Evolutionary conservation across 2,329 filamentous ascomycete species (phyloP).

Genomic region (Hypomyces rosellus): DNA sequence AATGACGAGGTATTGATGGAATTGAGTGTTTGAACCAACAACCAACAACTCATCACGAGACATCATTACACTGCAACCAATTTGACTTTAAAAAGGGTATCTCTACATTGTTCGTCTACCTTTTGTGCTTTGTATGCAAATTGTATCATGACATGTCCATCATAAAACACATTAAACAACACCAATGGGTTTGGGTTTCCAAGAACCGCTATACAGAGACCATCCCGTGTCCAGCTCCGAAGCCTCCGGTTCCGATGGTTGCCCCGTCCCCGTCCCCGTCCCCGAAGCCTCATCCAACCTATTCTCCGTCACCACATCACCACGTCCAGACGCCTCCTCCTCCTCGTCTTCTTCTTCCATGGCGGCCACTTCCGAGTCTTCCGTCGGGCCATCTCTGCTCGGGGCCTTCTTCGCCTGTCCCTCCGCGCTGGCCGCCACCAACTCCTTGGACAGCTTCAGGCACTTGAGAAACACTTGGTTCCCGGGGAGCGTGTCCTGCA

Average conservation of each 20-base stretch:
- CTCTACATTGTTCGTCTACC: not conserved
- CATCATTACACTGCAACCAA: not conserved
- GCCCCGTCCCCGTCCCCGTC: not conserved
- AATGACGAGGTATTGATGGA: slow-evolving; percentile 9
- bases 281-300: not conserved
- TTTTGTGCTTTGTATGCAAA: too few relatives aligned
- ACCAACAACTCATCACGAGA: not conserved
- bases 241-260: not conserved
- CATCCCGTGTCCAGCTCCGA: slow-evolving; percentile 31
- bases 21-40: not conserved
- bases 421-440: slow-evolving; percentile 21
- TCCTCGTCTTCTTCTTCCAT: not conserved
- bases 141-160: not conserved
- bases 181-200: slow-evolving; percentile 55
- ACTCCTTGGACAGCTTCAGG: slow-evolving; percentile 36
- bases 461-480: slow-evolving; percentile 38
- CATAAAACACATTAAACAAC: slow-evolving; percentile 32
- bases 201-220: slow-evolving; percentile 44
- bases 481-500: slow-evolving; percentile 36
- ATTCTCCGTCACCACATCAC: not conserved
- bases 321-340: not conserved
- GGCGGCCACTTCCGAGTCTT: slow-evolving; percentile 8
- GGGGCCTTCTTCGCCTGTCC: slow-evolving; percentile 7
- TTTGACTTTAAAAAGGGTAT: not conserved
- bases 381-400: slow-evolving; percentile 2